Conservation (phyloP, 306 rosid genomes). For the Vicia faba region DNA sequence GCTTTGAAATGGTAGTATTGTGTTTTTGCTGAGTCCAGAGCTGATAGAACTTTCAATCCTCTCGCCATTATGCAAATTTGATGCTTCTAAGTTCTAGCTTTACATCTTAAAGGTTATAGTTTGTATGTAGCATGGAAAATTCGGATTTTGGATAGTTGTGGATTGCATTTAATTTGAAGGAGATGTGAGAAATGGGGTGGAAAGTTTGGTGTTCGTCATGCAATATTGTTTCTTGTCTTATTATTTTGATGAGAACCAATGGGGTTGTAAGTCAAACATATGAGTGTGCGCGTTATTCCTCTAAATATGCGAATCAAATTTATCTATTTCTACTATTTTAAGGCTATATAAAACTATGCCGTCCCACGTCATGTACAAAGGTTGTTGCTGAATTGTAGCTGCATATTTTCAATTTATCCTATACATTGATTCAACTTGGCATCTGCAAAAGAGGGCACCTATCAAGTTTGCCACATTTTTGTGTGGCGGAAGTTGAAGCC, state of each 20-base stretch:
- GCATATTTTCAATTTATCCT: background rate
- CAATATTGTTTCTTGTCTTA: background rate
- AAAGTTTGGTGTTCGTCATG: background rate
- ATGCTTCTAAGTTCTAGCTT: background rate
- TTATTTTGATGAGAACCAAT: background rate
- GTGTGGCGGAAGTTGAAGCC: background rate
- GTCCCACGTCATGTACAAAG: constrained; percentile 1
- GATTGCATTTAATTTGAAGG: constrained; percentile 6
- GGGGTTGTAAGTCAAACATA: background rate
- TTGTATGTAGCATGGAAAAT: constrained; percentile 1
- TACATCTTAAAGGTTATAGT: background rate
- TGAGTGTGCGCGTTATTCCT: constrained; percentile 9
- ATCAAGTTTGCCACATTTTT: background rate
- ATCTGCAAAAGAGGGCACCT: background rate
- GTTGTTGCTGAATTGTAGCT: background rate
- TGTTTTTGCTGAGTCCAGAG: constrained; percentile 69
- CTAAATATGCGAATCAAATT: constrained; percentile 7
- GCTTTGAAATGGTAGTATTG: constrained; percentile 85
- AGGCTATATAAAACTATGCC: background rate
- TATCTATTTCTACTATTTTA: background rate
- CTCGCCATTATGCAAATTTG: constrained; percentile 40
- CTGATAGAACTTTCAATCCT: constrained; percentile 59
- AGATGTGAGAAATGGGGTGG: constrained; percentile 4
- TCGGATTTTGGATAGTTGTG: background rate
- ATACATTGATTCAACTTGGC: background rate